A percentile compares a stretch with the other conserved stretches of the same genome.
Evolutionary conservation across 2,329 filamentous ascomycete genomes (phyloP).

Genomic region (Alternaria sp.): DNA sequence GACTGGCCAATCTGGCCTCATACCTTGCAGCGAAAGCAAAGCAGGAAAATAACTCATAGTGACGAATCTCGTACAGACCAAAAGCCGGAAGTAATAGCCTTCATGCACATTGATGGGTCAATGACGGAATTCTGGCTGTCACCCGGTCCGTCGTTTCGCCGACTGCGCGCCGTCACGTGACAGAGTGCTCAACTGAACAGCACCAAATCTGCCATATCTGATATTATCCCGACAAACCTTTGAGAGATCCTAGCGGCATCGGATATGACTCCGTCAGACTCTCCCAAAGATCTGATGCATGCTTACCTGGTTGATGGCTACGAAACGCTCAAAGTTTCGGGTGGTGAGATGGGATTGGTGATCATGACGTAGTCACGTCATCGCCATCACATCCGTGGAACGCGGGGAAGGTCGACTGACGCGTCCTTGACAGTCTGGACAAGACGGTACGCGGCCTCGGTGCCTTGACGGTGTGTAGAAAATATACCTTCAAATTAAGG

Average conservation of each 20-base stretch:
- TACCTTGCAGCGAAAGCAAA: constrained; percentile 2
- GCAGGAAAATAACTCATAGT: constrained; percentile 4
- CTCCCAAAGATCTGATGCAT: not conserved
- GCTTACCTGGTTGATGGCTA: not conserved
- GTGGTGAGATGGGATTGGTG: constrained; percentile 1
- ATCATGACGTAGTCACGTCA: constrained; percentile 8
- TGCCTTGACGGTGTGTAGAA: not conserved
- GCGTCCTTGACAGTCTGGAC: constrained; percentile 26
- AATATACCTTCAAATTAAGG: not conserved
- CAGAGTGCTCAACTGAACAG: too few species aligned
- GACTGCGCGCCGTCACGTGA: constrained; percentile 9
- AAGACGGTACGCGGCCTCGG: constrained; percentile 12
- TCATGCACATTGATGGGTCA: not conserved
- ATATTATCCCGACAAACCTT: not conserved
- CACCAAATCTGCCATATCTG: not conserved
- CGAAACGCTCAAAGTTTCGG: constrained; percentile 2
- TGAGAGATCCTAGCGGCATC: not conserved
- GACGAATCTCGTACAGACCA: not conserved
- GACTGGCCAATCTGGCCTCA: not conserved
- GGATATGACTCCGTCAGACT: too few species aligned
- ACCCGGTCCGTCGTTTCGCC: constrained; percentile 1
- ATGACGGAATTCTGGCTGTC: not conserved
- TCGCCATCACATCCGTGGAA: constrained; percentile 3
- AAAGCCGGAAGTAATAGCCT: not conserved
- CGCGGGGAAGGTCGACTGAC: constrained; percentile 21